Base-by-base conservation (phyloP, 1,139 yeast species). In the Kazachstania sp. region DNA sequence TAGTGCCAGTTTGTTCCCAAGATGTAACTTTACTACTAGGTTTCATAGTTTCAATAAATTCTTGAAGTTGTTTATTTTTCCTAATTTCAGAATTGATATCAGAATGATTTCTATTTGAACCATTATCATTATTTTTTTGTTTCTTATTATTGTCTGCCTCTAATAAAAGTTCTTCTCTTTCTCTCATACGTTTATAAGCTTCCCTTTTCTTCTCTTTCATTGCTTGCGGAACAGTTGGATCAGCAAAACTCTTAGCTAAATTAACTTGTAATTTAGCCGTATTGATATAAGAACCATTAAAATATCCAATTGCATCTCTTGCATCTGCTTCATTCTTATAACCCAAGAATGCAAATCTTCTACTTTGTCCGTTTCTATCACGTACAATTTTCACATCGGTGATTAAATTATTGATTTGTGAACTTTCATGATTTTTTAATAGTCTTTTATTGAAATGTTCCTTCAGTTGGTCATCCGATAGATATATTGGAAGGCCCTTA, bases 321-420 rank as follows among this genome's bases (percentile, higher is more conserved):
- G 98, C 98, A 60, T 86, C 95, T 5, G 69, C 74, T 26, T 70
- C 73, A 15, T 79, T 73, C 59, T 79, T 83, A 66, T 77, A 92
- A 0, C 99, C 99, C 49, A 94, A 72, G 60, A 92, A 92, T 13
- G 96, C 97, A 72, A 94, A 94, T 55, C 95, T 73, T 66, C 99
- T 78, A 13, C 95, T 85, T 60, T 83, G 85, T 32, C 98, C 98
- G 56, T 78, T 79, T 56, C 83, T 75, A 54, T 83, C 84, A 57
- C 78, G 82, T 78, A 88, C 78, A 43, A 92, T 72, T 65, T 85
- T 87, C 41, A 86, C 92, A 73, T 92, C 98, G 1, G 97, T 86
- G 29, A 88, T 86, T 51, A 73, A 70, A 20, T 66, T 64, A 26
- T 51, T 45, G n/a, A 45, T 49, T 29, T 51, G 50, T 3, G 54